Evolutionary conservation across 1,284 basidiomycete genomes (phyloP).

Genomic region (Calocybe gambosa): DNA sequence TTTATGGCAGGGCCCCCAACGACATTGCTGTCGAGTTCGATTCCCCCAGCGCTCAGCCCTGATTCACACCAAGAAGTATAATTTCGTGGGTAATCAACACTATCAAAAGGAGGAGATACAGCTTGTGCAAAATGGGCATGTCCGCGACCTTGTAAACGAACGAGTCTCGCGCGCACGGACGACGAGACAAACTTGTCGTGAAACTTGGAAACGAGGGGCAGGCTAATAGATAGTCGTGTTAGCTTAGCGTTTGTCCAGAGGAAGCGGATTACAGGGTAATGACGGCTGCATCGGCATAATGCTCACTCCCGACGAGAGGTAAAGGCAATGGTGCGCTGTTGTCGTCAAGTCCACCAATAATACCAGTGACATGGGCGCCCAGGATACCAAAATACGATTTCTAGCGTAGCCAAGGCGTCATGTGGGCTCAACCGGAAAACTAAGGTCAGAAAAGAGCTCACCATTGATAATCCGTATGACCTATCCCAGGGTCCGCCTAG

Average conservation of each 20-base stretch:
- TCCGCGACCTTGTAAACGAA: conserved; percentile 6
- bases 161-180: conserved; percentile 12
- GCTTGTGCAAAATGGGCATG: conserved; percentile 21
- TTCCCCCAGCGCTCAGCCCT: conserved; percentile 24
- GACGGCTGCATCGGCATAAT: conserved; percentile 23
- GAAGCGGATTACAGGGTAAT: conserved; percentile 19
- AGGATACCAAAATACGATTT: conserved; percentile 24
- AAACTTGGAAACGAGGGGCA: conserved; percentile 22
- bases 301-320: conserved; percentile 22
- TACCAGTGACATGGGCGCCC: conserved; percentile 22
- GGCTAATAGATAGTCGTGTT: conserved; percentile 9
- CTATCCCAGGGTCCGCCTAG: conserved; percentile 26
- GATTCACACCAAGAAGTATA: conserved; percentile 24
- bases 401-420: conserved; percentile 8
- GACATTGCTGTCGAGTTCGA: conserved; percentile 21
- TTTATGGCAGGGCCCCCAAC: conserved; percentile 24
- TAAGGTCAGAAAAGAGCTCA: conserved; percentile 1
- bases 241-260: background rate
- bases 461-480: conserved; percentile 26
- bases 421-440: background rate
- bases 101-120: conserved; percentile 25
- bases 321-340: conserved; percentile 22
- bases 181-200: conserved; percentile 21
- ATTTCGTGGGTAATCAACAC: conserved; percentile 20
- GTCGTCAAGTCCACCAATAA: conserved; percentile 23